Evolutionary conservation across 805 yeast genomes (phyloP).

Genomic region (Starmerella gropengiesseri): DNA sequence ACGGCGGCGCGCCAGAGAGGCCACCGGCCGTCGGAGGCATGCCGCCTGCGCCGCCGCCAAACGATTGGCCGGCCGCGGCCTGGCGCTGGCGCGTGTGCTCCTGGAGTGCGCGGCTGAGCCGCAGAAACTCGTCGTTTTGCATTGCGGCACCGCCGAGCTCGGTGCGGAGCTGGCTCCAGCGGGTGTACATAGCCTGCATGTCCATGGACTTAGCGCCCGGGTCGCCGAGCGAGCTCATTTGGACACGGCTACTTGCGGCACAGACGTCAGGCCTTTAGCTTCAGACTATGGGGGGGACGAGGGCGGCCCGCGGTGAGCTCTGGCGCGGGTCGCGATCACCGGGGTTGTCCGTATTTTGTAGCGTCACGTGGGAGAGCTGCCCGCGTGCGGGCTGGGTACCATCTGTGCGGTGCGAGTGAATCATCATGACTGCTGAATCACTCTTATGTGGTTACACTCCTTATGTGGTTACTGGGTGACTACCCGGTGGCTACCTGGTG

Average conservation of each 20-base stretch:
- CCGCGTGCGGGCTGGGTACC: too few relatives aligned
- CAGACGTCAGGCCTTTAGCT: not conserved
- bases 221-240: constrained; percentile 18
- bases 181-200: constrained; percentile 26
- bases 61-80: constrained; percentile 4
- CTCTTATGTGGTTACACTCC: too few relatives aligned
- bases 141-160: constrained; percentile 25
- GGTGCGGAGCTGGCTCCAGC: constrained; percentile 24
- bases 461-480: too few relatives aligned
- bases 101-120: constrained; percentile 21
- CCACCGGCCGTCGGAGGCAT: too few relatives aligned
- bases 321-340: not conserved
- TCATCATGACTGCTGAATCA: too few relatives aligned
- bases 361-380: too few relatives aligned
- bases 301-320: not conserved
- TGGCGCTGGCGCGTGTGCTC: constrained; percentile 20
- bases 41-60: too few relatives aligned
- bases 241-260: not conserved
- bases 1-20: not conserved
- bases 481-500: too few relatives aligned
- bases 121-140: constrained; percentile 27
- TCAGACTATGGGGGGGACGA: not conserved
- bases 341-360: not conserved
- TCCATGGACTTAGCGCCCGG: constrained; percentile 20
- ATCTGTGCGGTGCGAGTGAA: too few relatives aligned